phyloP scores from a whole-genome alignment of 1,284 basidiomycete species.

The Puccinia horiana region DNA sequence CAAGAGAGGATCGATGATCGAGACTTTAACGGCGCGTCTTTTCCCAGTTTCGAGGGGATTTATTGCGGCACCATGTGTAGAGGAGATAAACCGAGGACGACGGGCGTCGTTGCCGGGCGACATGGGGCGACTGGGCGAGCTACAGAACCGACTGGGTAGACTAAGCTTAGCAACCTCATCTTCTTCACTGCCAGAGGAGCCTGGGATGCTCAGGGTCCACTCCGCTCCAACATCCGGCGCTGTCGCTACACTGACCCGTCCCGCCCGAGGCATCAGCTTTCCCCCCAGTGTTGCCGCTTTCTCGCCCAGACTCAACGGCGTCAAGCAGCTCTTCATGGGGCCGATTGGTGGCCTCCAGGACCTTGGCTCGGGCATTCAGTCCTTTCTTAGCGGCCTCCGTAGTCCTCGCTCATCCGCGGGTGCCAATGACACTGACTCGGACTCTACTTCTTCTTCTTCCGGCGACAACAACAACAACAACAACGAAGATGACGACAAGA shows the following conservation, averaged over 20 bases:
- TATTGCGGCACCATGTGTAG: neutral
- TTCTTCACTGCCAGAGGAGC: neutral
- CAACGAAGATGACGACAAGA: neutral
- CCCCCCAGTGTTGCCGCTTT: neutral
- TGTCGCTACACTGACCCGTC: neutral
- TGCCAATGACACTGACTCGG: neutral
- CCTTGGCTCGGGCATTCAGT: neutral
- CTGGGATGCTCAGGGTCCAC: neutral
- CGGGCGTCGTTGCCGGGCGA: neutral
- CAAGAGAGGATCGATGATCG: conserved; percentile 15
- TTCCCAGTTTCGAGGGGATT: neutral
- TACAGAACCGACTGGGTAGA: neutral
- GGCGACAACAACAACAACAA: neutral
- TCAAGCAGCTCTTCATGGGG: conserved; percentile 6
- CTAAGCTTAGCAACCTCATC: neutral
- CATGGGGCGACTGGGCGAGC: neutral
- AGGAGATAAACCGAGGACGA: neutral
- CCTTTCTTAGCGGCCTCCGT: neutral
- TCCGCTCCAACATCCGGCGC: neutral
- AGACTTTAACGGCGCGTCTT: neutral
- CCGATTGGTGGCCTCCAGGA: neutral
- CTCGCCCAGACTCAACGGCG: neutral
- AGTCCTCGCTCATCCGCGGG: neutral
- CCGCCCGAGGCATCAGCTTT: neutral
- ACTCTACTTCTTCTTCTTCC: neutral